These are phyloP conservation scores for Capsicum rhomboideum DNA, from an alignment of 257 asterid genomes.

Conservation along the genomic window DNA sequence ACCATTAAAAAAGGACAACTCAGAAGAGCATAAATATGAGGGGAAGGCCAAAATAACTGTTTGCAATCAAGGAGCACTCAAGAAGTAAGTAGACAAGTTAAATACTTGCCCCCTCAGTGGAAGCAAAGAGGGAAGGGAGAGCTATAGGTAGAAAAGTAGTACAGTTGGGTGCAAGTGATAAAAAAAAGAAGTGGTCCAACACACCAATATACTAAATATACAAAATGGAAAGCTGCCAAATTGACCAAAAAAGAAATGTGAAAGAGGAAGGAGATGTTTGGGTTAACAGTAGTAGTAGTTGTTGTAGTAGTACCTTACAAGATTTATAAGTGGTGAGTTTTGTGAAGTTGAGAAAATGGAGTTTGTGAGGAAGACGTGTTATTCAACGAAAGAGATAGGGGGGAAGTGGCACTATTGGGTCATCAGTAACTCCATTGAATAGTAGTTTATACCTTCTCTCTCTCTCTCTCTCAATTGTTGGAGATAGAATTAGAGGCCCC, in stretches of 20 bases:
- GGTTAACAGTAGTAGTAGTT: not conserved
- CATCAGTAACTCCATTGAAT: conserved; percentile 19
- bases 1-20: not conserved
- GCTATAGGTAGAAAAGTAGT: conserved; percentile 9
- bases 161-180: conserved; percentile 9
- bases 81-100: conserved; percentile 9
- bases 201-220: not conserved
- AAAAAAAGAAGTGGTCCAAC: conserved; percentile 23
- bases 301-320: too few relatives aligned
- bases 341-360: conserved; percentile 1
- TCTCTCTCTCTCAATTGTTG: not conserved
- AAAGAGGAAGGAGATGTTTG: not conserved
- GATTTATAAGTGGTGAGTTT: not conserved
- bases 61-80: not conserved
- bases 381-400: conserved; percentile 11
- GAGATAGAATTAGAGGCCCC: not conserved
- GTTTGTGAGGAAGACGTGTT: not conserved
- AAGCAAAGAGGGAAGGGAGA: conserved; percentile 5
- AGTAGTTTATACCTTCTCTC: not conserved
- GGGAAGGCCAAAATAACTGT: not conserved
- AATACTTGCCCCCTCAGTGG: conserved; percentile 30
- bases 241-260: conserved; percentile 6
- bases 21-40: not conserved
- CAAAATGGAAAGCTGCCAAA: conserved; percentile 29
- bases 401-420: not conserved